Evolutionary conservation across 129 eudicot species (phyloP).

Genomic region (Cynara cardunculus): DNA sequence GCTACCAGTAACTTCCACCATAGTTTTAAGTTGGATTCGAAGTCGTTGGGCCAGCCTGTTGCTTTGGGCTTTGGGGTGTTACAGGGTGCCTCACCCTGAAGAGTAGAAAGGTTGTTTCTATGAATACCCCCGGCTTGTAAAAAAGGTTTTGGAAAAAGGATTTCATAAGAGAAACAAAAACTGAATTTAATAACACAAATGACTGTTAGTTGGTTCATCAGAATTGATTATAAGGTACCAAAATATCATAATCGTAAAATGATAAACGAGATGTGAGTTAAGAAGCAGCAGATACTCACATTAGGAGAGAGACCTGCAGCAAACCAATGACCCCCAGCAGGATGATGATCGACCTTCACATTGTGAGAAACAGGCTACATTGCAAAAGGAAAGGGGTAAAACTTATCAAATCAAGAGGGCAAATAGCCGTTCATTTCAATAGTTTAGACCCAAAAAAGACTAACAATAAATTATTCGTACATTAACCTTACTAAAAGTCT

Average conservation of each 20-base stretch:
- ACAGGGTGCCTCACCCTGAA: no score
- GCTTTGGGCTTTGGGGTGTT: no score
- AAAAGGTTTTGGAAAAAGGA: background rate
- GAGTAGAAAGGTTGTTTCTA: no score
- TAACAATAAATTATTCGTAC: background rate
- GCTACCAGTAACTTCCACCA: no score
- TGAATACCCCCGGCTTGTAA: no score
- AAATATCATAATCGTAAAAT: background rate
- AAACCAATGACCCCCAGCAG: constrained; percentile 99
- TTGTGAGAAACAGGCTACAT: constrained; percentile 83
- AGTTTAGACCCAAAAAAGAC: background rate
- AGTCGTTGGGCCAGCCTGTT: no score
- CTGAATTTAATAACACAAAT: background rate
- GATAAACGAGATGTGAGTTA: background rate
- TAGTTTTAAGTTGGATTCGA: no score
- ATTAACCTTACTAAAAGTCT: background rate
- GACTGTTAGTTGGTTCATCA: no score
- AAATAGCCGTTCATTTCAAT: background rate
- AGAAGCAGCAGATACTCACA: constrained; percentile 43
- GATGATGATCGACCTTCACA: constrained; percentile 87
- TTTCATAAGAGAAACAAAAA: no score
- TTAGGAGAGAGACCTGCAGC: constrained; percentile 99
- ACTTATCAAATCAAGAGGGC: background rate
- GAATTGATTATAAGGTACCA: background rate
- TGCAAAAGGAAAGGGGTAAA: background rate